Evolutionary conservation across 2,329 filamentous ascomycete genomes (phyloP), one percentile per base, ranked within the genome.

Genomic region (Neonectria faginata): DNA sequence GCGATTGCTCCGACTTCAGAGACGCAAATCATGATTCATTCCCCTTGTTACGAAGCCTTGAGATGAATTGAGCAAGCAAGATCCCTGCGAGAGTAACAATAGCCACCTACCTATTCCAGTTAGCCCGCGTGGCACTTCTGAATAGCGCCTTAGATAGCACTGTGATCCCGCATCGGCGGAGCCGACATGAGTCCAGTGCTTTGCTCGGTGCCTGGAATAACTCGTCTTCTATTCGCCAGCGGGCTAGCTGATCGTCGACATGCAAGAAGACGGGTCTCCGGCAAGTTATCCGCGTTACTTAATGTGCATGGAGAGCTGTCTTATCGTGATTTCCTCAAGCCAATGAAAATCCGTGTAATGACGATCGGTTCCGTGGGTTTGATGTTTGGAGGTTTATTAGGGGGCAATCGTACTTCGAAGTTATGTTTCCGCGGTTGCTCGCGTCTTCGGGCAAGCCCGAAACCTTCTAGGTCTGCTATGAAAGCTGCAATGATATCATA

Each of bases 61-160:
- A 50, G 29, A 8, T 29, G 22, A 29, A 50, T 11, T 18, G 45
- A 9, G 10, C 10, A 31, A n/a, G 25, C 25, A 18, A 50, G 25
- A 50, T 29, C 45, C 45, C 45, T 29, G 45, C 12, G 45, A 9
- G 14, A 5, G 14, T 18, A 22, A 12, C 14, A 11, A 12, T 50
- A 31, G 8, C 25, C 45, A 50, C 45, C 45, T 50, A 18, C 45
- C 16, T 31, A 50, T 31, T 31, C 25, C 16, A 29, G 25, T 50
- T 50, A 14, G 45, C 11, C 25, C 7, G 14, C 8, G n/a, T 3
- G 12, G 9, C 27, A 25, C 25, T 12, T 39, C 25, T 59, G 39
- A 36, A 36, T 45, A 20, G n/a, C 18, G 47, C n/a, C 47, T 14
- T 41, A 52, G 57, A 59, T 59, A 59, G 57, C 36, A 18, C 14